A percentile compares a stretch with the other conserved stretches of the same genome.
Conservation (phyloP, 345 rosid genomes). For the Corymbia maculata region DNA sequence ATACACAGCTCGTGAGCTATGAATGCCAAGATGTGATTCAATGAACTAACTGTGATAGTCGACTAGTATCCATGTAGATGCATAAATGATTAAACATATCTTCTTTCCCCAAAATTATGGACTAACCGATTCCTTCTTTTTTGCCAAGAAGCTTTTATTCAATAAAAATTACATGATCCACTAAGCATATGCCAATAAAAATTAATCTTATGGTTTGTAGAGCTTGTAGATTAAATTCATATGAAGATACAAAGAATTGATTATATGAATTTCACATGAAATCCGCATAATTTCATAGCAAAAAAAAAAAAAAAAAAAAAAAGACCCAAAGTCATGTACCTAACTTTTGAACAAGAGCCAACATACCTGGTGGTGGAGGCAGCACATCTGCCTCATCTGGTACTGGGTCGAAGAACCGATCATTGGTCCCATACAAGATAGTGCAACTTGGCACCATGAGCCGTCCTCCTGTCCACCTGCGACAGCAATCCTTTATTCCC, state of each 20-base stretch:
- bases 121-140: neutral
- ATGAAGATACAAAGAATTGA: too few relatives aligned
- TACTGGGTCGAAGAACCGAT: neutral
- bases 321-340: neutral
- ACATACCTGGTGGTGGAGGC: neutral
- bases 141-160: neutral
- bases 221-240: neutral
- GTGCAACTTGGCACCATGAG: neutral
- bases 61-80: neutral
- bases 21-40: neutral
- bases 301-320: neutral
- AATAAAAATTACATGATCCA: neutral
- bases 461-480: neutral
- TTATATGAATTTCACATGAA: neutral
- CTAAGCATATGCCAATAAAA: neutral
- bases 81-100: neutral
- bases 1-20: neutral
- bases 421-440: neutral
- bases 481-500: neutral
- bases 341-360: neutral
- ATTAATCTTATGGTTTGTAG: too few relatives aligned
- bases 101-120: neutral
- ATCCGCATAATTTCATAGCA: neutral
- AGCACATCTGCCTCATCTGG: neutral
- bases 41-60: neutral